Evolutionary conservation across 345 rosid genomes (phyloP).

Genomic region (Murraya paniculata): DNA sequence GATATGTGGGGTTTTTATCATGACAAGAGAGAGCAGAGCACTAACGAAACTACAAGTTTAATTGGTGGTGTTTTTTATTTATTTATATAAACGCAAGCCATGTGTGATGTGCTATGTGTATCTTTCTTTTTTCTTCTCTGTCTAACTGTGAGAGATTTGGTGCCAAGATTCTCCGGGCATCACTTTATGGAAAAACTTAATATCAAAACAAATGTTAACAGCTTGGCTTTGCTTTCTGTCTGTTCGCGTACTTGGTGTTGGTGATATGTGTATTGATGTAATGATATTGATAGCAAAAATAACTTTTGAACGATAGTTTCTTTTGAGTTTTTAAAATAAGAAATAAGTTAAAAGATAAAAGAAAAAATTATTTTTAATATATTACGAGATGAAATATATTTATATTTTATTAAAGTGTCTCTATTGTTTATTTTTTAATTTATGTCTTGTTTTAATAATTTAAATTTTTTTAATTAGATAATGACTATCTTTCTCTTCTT

Average conservation of each 20-base stretch:
- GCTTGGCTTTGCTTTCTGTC: slow-evolving; percentile 60
- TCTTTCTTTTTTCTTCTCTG: slow-evolving; percentile 18
- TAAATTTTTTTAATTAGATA: too few relatives aligned
- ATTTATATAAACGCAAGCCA: background rate
- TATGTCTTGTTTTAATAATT: too few relatives aligned
- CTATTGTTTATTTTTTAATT: too few relatives aligned
- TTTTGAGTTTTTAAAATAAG: too few relatives aligned
- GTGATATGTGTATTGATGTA: background rate
- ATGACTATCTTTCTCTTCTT: too few relatives aligned
- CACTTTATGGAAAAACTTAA: slow-evolving; percentile 55
- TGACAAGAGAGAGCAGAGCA: background rate
- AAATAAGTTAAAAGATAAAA: too few relatives aligned
- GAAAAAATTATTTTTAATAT: too few relatives aligned
- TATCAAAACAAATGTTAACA: slow-evolving; percentile 45
- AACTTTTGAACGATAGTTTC: too few relatives aligned
- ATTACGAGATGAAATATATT: too few relatives aligned
- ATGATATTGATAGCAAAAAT: slow-evolving; percentile 15
- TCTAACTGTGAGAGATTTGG: slow-evolving; percentile 71
- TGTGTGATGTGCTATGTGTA: background rate
- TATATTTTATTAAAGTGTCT: too few relatives aligned
- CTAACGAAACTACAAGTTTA: too few relatives aligned
- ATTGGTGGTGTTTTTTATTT: background rate
- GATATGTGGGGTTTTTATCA: background rate
- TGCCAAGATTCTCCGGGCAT: slow-evolving; percentile 74
- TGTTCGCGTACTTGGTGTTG: slow-evolving; percentile 16